Conservation (phyloP, 2,329 filamentous ascomycete species). For the Pseudofabraea citricarpa region DNA sequence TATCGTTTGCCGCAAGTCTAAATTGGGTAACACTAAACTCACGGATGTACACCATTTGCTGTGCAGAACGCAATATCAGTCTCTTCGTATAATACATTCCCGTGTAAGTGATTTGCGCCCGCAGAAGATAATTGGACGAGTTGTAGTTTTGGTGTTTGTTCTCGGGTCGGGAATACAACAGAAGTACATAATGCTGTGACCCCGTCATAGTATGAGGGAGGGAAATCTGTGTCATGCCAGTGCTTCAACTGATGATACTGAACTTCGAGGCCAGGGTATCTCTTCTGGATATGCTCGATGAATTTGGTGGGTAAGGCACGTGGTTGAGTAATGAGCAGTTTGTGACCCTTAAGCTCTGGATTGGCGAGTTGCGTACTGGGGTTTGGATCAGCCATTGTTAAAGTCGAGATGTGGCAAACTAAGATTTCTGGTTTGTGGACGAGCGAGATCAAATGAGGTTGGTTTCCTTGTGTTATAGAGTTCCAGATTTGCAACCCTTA, state of each 20-base stretch:
- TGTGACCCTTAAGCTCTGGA: conserved; percentile 29
- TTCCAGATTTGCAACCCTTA: too few relatives aligned
- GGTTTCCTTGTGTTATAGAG: too few relatives aligned
- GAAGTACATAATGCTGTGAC: conserved; percentile 34
- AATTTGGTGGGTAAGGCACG: conserved; percentile 28
- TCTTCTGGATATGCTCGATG: conserved; percentile 27
- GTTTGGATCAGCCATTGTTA: too few relatives aligned
- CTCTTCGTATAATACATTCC: conserved; percentile 30
- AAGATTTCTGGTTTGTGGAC: too few relatives aligned
- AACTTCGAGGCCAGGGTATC: conserved; percentile 34
- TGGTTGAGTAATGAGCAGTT: conserved; percentile 35
- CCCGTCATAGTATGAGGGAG: conserved; percentile 30
- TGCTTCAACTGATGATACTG: conserved; percentile 26
- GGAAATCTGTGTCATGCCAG: conserved; percentile 4
- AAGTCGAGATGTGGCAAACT: too few relatives aligned
- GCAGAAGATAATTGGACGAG: conserved; percentile 41
- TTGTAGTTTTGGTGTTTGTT: conserved; percentile 31
- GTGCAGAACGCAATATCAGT: conserved; percentile 34
- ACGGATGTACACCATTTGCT: conserved; percentile 38
- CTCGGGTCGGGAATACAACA: conserved; percentile 27
- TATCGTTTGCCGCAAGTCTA: too few relatives aligned
- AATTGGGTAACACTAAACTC: conserved; percentile 17
- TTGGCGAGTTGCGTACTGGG: too few relatives aligned
- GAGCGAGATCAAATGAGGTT: too few relatives aligned
- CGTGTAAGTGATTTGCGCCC: conserved; percentile 38